A percentile compares a stretch with the other conserved stretches of the same genome.
These are phyloP conservation scores for Globisporangium spinosum DNA, from an alignment of 352 stramenopile genomes.

Conservation along the genomic window DNA sequence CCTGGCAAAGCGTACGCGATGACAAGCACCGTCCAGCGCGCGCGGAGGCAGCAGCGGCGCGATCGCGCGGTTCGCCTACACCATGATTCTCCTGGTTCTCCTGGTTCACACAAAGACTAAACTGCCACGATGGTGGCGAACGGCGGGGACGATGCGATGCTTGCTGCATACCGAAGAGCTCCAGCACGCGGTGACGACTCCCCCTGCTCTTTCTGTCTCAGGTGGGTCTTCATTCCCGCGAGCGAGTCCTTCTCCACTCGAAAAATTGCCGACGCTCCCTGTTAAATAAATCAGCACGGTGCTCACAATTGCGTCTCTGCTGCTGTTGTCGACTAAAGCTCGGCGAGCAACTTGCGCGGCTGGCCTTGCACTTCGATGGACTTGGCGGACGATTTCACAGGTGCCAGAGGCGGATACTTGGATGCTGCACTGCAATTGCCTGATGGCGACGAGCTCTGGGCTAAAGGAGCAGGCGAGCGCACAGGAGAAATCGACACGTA, in stretches of 20 bases:
- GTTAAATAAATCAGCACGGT: constrained; percentile 15
- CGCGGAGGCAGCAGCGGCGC: too few species aligned
- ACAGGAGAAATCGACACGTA: constrained; percentile 8
- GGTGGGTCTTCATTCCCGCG: background rate
- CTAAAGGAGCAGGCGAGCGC: constrained; percentile 3
- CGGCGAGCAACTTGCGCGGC: constrained; percentile 14
- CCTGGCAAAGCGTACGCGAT: too few species aligned
- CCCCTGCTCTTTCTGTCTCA: too few species aligned
- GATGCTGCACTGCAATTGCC: background rate
- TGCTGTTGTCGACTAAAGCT: constrained; percentile 15
- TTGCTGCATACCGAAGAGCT: too few species aligned
- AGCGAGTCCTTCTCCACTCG: background rate
- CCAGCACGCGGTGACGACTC: too few species aligned
- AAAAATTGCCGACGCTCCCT: background rate
- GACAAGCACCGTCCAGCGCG: too few species aligned
- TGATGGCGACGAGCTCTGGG: background rate
- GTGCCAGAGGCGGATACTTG: constrained; percentile 11
- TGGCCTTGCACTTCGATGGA: constrained; percentile 7
- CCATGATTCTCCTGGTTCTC: too few species aligned
- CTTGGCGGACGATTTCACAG: constrained; percentile 3
- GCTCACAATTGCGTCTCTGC: background rate
- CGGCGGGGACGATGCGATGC: too few species aligned
- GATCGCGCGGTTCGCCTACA: too few species aligned
- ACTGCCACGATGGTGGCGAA: too few species aligned
- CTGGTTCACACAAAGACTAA: too few species aligned